Conservation (phyloP, 108 stramenopile species). For the Fistulifera pelliculosa region DNA sequence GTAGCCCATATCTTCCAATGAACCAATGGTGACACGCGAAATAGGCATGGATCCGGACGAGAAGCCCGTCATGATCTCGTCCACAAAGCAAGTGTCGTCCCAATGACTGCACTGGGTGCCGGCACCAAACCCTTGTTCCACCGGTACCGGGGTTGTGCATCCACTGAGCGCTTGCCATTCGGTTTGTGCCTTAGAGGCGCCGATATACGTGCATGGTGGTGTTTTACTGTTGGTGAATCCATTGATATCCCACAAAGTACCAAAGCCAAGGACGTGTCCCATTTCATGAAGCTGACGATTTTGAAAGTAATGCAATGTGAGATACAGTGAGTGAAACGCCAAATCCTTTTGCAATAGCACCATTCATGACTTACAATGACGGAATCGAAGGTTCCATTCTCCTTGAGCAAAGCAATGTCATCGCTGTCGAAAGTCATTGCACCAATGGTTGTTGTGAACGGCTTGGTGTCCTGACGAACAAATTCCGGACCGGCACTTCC, state of each 20-base stretch:
- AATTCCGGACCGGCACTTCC: background rate
- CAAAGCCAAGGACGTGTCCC: slow-evolving; percentile 37
- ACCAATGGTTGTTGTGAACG: too few relatives aligned
- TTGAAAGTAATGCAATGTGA: too few relatives aligned
- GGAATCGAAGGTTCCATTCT: too few relatives aligned
- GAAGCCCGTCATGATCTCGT: slow-evolving; percentile 34
- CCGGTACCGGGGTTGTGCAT: slow-evolving; percentile 8
- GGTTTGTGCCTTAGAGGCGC: too few relatives aligned
- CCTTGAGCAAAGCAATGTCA: too few relatives aligned
- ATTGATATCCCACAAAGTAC: slow-evolving; percentile 19
- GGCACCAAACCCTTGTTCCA: slow-evolving; percentile 18
- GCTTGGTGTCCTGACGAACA: too few relatives aligned
- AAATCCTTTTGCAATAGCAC: too few relatives aligned
- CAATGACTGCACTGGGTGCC: slow-evolving; percentile 26
- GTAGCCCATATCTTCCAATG: slow-evolving; percentile 5
- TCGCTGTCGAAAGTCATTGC: too few relatives aligned
- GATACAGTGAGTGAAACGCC: too few relatives aligned
- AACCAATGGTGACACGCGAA: slow-evolving; percentile 7
- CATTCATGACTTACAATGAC: too few relatives aligned
- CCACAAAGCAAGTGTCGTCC: slow-evolving; percentile 20
- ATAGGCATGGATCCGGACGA: background rate
- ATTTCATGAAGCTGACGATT: slow-evolving; percentile 22
- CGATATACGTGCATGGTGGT: too few relatives aligned
- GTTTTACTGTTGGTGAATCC: background rate
- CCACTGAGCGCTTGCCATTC: too few relatives aligned